Base-by-base conservation (phyloP, 208 protist genomes). In the Leishmania lainsoni region DNA sequence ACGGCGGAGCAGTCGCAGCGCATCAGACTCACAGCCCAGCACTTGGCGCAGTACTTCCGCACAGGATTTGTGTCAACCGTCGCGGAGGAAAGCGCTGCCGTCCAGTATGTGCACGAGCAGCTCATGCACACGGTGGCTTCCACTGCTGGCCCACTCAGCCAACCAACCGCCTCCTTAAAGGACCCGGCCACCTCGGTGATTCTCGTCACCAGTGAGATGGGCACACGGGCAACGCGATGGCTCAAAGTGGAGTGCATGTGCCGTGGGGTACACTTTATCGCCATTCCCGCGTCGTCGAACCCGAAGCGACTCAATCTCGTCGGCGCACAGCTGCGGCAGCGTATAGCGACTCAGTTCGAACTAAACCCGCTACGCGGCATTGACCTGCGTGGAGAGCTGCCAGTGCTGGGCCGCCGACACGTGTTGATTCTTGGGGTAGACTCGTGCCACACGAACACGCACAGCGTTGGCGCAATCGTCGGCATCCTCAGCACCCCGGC, bases 391-490 rank as follows among this genome's bases (percentile, higher is more conserved):
- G 49, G 72, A 1, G 93, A 97, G 74, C 86, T 96, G 20, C 95
- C 95, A 0, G 87, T 89, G 48, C 66, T 98, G 45, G 83, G 76
- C 22, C 59, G 76, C 3, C 90, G 87, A 3, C 83, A 88, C 42
- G 80, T 96, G n/a, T 84, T 97, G 49, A 35, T 96, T 51, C 80
- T 98, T 71, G 95, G 95, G 45, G 88, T 98, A 20, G 95, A 98
- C 75, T 80, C 89, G 1, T 98, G 95, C 79, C 93, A 98, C 89
- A 98, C 93, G 8, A 90, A 82, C 73, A 87, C 85, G 20, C 70
- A 86, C 45, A 96, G 89, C 73, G 91, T 90, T 14, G 93, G 93
- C 54, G 84, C 85, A 45, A 83, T 95, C 61, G 91, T 95, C 32
- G 93, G 92, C n/a, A 90, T 96, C 26, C 83, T 98, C 29, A 80